These are phyloP conservation scores for Suillus subalutaceus DNA, from an alignment of 768 basidiomycete genomes.

Conservation along the genomic window DNA sequence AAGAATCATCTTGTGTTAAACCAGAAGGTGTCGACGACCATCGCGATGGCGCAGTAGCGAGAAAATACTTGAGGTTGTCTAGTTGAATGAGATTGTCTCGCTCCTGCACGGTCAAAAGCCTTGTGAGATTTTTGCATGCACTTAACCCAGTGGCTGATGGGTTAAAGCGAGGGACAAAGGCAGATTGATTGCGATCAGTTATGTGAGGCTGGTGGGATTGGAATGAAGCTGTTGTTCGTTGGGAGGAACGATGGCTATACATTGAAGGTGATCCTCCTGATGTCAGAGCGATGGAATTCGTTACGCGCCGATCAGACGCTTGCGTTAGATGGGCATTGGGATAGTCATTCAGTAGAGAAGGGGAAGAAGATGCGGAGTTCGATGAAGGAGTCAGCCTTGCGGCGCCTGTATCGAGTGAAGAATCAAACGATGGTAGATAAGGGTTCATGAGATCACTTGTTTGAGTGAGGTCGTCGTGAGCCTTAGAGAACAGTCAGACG, in stretches of 20 bases:
- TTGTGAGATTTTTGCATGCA: slow-evolving; percentile 28
- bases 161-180: slow-evolving; percentile 16
- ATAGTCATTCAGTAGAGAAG: not conserved
- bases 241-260: not conserved
- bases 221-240: not conserved
- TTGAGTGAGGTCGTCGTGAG: not conserved
- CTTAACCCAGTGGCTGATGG: slow-evolving; percentile 30
- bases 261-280: not conserved
- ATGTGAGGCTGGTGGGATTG: not conserved
- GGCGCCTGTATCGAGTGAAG: not conserved
- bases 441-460: slow-evolving; percentile 3
- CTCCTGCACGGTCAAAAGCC: slow-evolving; percentile 66
- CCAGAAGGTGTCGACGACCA: slow-evolving; percentile 52
- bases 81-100: slow-evolving; percentile 74
- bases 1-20: slow-evolving; percentile 18
- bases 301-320: not conserved
- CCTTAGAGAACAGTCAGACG: not conserved
- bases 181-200: slow-evolving; percentile 7
- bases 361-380: not conserved
- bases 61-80: slow-evolving; percentile 85
- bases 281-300: not conserved
- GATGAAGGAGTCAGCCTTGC: not conserved
- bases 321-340: slow-evolving; percentile 4
- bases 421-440: not conserved
- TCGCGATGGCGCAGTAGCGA: slow-evolving; percentile 79